phyloP scores from a whole-genome alignment of 441 rosid genomes.

The Erodium chrysanthum region DNA sequence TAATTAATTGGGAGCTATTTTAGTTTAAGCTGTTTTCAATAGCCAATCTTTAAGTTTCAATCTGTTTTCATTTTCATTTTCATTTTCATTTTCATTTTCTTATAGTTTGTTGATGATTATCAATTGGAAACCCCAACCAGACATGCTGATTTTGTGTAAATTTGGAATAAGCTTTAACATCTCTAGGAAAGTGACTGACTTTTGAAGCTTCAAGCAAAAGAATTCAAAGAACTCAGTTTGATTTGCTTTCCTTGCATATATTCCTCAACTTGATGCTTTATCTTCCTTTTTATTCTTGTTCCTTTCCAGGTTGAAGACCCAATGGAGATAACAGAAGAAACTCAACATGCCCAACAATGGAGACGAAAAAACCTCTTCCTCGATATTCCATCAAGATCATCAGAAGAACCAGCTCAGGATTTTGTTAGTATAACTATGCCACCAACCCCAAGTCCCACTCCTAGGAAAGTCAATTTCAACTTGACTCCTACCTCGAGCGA shows the following conservation, averaged over 20 bases:
- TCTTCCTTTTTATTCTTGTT: not conserved
- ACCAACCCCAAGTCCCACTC: conserved; percentile 68
- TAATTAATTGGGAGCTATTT: conserved; percentile 1
- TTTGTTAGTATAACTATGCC: conserved; percentile 55
- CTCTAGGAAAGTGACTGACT: not conserved
- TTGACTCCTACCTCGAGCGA: conserved; percentile 43
- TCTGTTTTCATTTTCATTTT: not conserved
- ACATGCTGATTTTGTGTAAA: not conserved
- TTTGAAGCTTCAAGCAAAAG: not conserved
- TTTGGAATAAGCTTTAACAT: conserved; percentile 1
- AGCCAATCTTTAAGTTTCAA: not conserved
- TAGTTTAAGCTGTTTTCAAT: not conserved
- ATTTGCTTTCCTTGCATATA: conserved; percentile 2
- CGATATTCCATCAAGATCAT: conserved; percentile 65
- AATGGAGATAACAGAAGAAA: conserved; percentile 43
- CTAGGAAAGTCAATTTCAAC: conserved; percentile 68
- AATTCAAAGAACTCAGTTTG: not conserved
- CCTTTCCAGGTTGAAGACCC: conserved; percentile 39
- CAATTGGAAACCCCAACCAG: not conserved
- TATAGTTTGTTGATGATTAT: not conserved
- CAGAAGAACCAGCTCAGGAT: conserved; percentile 40
- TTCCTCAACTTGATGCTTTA: conserved; percentile 2
- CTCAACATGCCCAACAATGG: conserved; percentile 38
- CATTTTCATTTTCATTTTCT: not conserved
- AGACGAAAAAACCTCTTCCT: conserved; percentile 58